These are phyloP conservation scores for Exophiala oligosperma DNA, from an alignment of 2,329 filamentous ascomycete genomes.

Conservation along the genomic window DNA sequence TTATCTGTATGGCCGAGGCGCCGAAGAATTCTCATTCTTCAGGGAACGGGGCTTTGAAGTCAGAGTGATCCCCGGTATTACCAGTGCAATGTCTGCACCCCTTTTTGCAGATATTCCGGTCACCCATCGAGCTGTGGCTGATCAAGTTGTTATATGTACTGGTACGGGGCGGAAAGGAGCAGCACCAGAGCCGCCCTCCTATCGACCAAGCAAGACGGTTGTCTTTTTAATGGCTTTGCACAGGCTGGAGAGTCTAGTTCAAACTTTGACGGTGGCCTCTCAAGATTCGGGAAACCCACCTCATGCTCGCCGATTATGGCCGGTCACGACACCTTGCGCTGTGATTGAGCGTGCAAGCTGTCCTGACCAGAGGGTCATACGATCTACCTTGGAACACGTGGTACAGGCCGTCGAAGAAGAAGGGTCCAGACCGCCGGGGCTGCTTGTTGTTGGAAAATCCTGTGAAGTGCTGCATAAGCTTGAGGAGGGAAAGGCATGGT, in stretches of 20 bases:
- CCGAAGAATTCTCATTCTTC: slow-evolving; percentile 90
- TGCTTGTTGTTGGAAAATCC: slow-evolving; percentile 80
- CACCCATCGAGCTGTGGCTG: slow-evolving; percentile 85
- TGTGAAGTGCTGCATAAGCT: slow-evolving; percentile 73
- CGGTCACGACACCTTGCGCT: slow-evolving; percentile 77
- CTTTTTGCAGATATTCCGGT: slow-evolving; percentile 85
- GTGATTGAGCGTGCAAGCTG: slow-evolving; percentile 93
- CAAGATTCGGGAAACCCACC: slow-evolving; percentile 22
- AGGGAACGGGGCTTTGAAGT: slow-evolving; percentile 66
- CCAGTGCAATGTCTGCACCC: slow-evolving; percentile 81
- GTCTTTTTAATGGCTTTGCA: slow-evolving; percentile 96
- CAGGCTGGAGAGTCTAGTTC: slow-evolving; percentile 71
- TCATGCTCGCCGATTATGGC: slow-evolving; percentile 55
- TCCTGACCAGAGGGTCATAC: slow-evolving; percentile 87
- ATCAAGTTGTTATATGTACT: slow-evolving; percentile 94
- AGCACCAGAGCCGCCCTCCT: slow-evolving; percentile 77
- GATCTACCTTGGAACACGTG: slow-evolving; percentile 79
- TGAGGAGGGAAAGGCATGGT: slow-evolving; percentile 66
- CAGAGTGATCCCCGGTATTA: slow-evolving; percentile 83
- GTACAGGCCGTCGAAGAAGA: slow-evolving; percentile 82
- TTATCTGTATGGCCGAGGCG: slow-evolving; percentile 92
- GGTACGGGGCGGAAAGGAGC: slow-evolving; percentile 90
- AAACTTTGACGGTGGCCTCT: slow-evolving; percentile 58
- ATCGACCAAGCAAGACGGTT: slow-evolving; percentile 73
- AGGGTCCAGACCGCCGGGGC: slow-evolving; percentile 82